Evolutionary conservation across 371 early-diverging fungal species (phyloP).

Genomic region (Rhizopus microsporus): DNA sequence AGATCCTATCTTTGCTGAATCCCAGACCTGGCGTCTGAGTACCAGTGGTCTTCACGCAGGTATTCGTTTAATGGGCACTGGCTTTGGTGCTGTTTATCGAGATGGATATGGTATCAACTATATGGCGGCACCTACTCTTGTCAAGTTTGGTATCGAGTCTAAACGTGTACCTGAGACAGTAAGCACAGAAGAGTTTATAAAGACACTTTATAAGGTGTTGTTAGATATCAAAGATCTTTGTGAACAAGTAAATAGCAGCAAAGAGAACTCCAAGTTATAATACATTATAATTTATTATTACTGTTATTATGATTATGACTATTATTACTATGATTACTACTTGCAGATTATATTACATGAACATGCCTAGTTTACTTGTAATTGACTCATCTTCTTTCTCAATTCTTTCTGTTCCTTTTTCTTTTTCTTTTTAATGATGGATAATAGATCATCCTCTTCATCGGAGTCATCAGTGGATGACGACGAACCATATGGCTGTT

Average conservation of each 20-base stretch:
- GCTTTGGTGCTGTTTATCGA: conserved; percentile 73
- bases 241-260: conserved; percentile 25
- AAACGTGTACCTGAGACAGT: conserved; percentile 59
- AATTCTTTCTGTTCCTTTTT: conserved; percentile 12
- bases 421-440: conserved; percentile 22
- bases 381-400: neutral
- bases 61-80: conserved; percentile 73
- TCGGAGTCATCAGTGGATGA: conserved; percentile 19
- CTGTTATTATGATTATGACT: conserved; percentile 2
- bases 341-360: neutral
- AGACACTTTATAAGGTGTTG: conserved; percentile 46
- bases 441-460: conserved; percentile 22
- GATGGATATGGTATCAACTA: conserved; percentile 94
- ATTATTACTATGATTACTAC: neutral
- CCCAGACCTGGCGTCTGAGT: conserved; percentile 69
- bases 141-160: conserved; percentile 84
- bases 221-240: conserved; percentile 57
- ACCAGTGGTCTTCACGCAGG: conserved; percentile 80
- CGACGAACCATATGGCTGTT: conserved; percentile 3
- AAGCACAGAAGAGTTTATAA: conserved; percentile 48
- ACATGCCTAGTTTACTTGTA: neutral
- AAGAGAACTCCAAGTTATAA: conserved; percentile 12
- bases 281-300: neutral
- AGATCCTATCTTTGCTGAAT: conserved; percentile 70
- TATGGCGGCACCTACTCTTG: conserved; percentile 59